phyloP scores from a whole-genome alignment of 257 asterid genomes.

The Solanum sejunctum region DNA sequence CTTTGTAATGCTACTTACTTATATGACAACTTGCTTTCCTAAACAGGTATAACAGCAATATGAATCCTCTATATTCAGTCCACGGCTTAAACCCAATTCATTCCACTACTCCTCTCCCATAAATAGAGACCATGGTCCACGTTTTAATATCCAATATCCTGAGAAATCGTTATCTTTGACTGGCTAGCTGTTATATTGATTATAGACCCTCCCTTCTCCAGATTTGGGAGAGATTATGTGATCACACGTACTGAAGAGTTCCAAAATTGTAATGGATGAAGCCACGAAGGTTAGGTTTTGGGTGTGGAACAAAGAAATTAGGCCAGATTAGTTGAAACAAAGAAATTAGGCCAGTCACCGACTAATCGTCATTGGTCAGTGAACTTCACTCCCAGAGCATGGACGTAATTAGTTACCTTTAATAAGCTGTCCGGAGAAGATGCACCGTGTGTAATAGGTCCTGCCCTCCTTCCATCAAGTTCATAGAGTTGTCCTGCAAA shows the following conservation, averaged over 20 bases:
- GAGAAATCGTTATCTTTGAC: neutral
- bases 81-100: neutral
- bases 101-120: neutral
- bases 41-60: neutral
- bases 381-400: neutral
- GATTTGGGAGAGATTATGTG: neutral
- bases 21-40: neutral
- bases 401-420: slow-evolving; percentile 21
- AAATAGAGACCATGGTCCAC: neutral
- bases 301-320: neutral
- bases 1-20: neutral
- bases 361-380: neutral
- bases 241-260: neutral
- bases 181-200: neutral
- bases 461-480: slow-evolving; percentile 87
- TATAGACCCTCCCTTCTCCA: neutral
- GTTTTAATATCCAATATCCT: neutral
- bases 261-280: neutral
- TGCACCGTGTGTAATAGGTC: slow-evolving; percentile 74
- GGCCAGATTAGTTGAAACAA: neutral
- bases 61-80: neutral
- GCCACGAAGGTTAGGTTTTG: neutral
- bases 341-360: neutral
- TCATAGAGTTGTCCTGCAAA: slow-evolving; percentile 67
- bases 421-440: slow-evolving; percentile 54